Evolutionary conservation across 2,329 filamentous ascomycete genomes (phyloP).

Genomic region (Zalaria obscura): DNA sequence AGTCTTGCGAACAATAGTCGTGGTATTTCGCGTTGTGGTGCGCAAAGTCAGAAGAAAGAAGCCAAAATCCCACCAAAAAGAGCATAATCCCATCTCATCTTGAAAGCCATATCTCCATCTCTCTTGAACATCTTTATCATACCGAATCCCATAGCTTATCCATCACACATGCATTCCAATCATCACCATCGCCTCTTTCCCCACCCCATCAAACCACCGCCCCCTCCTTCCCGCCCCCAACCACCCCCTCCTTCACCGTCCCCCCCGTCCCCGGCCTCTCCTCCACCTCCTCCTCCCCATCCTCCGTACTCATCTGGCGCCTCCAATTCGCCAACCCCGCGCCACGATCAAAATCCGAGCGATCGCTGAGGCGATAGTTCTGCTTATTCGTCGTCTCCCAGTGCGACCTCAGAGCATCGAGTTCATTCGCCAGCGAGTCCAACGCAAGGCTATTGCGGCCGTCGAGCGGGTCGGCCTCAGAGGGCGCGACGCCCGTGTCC

Average conservation of each 20-base stretch:
- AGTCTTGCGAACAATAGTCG: too few species aligned
- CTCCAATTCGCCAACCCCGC: constrained; percentile 57
- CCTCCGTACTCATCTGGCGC: constrained; percentile 53
- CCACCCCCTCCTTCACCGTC: neutral
- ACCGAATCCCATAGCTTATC: too few species aligned
- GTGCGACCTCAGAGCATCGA: constrained; percentile 77
- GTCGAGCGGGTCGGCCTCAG: constrained; percentile 18
- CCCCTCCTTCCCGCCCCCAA: too few species aligned
- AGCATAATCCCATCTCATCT: too few species aligned
- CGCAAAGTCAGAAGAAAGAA: too few species aligned
- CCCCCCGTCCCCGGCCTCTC: neutral
- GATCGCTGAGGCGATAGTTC: constrained; percentile 78
- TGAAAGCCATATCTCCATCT: too few species aligned
- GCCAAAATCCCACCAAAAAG: too few species aligned
- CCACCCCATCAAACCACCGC: too few species aligned
- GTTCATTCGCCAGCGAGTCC: constrained; percentile 74
- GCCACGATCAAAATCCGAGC: constrained; percentile 66
- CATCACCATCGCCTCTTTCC: too few species aligned
- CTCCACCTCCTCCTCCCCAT: neutral
- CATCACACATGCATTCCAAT: too few species aligned
- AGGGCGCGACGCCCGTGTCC: constrained; percentile 4
- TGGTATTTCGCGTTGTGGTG: too few species aligned
- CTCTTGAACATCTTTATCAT: too few species aligned
- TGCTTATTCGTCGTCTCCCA: constrained; percentile 89
- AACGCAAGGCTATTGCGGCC: constrained; percentile 55